Percentiles rank a stretch among this genome's conserved stretches.
Evolutionary conservation across 1,139 yeast genomes (phyloP).

Genomic region (Kodamaea derodonti): DNA sequence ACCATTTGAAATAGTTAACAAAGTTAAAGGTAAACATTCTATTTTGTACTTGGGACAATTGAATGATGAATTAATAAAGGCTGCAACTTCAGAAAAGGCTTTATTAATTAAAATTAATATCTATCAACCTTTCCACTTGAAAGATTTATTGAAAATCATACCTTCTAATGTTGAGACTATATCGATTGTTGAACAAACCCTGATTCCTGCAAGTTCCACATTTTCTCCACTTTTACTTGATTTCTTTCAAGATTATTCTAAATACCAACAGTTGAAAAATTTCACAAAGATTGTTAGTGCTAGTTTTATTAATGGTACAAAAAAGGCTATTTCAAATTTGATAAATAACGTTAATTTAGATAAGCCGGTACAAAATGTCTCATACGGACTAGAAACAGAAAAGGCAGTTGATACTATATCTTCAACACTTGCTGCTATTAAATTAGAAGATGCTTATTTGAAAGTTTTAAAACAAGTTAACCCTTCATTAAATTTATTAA

Average conservation of each 20-base stretch:
- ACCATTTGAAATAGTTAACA: slow-evolving; percentile 28
- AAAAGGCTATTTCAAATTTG: slow-evolving; percentile 45
- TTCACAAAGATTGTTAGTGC: slow-evolving; percentile 57
- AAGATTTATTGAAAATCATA: slow-evolving; percentile 44
- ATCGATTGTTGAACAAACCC: slow-evolving; percentile 61
- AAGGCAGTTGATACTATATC: slow-evolving; percentile 30
- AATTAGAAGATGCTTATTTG: slow-evolving; percentile 74
- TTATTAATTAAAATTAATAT: slow-evolving; percentile 58
- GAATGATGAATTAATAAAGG: slow-evolving; percentile 38
- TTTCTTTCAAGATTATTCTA: slow-evolving; percentile 59
- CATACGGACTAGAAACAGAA: slow-evolving; percentile 44
- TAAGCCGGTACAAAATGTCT: slow-evolving; percentile 60
- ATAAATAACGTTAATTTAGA: slow-evolving; percentile 49
- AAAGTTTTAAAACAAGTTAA: slow-evolving; percentile 72
- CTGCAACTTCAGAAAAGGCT: slow-evolving; percentile 39
- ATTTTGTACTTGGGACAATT: slow-evolving; percentile 62
- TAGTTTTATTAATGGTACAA: slow-evolving; percentile 40
- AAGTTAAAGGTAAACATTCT: slow-evolving; percentile 36
- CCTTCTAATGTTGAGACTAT: slow-evolving; percentile 58
- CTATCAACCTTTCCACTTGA: slow-evolving; percentile 68
- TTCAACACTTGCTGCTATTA: slow-evolving; percentile 31
- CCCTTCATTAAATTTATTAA: slow-evolving; percentile 53
- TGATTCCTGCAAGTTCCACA: slow-evolving; percentile 40
- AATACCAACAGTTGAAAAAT: slow-evolving; percentile 41
- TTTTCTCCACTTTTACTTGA: slow-evolving; percentile 71